Conservation (phyloP, 2,329 filamentous ascomycete genomes). For the Sclerotinia spermophila region DNA sequence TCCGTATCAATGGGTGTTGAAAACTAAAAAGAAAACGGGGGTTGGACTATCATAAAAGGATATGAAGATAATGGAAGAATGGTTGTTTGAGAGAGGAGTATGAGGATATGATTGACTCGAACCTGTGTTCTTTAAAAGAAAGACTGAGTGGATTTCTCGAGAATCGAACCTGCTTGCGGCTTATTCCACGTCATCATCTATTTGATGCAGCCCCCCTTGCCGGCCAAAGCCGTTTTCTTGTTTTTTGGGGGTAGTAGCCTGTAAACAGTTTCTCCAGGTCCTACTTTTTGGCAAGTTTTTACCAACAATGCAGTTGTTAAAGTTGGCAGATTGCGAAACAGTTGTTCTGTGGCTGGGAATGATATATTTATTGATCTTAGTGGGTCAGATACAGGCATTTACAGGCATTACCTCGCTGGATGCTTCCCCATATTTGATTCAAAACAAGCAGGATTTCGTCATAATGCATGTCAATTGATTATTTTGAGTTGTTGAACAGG, state of each 20-base stretch:
- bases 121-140: slow-evolving; percentile 18
- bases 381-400: slow-evolving; percentile 8
- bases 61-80: neutral
- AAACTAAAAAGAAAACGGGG: neutral
- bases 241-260: slow-evolving; percentile 8
- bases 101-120: slow-evolving; percentile 4
- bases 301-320: neutral
- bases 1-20: neutral
- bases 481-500: neutral
- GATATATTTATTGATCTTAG: neutral
- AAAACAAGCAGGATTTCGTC: slow-evolving; percentile 10
- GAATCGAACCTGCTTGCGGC: slow-evolving; percentile 4
- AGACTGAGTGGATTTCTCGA: slow-evolving; percentile 7
- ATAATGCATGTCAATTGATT: slow-evolving; percentile 13
- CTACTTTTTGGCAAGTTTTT: slow-evolving; percentile 7
- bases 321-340: slow-evolving; percentile 13
- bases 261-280: slow-evolving; percentile 4
- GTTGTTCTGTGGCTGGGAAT: slow-evolving; percentile 8
- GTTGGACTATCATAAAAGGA: neutral
- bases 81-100: neutral
- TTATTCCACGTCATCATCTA: slow-evolving; percentile 16
- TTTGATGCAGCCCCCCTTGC: neutral
- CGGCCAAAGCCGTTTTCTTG: slow-evolving; percentile 4
- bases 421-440: slow-evolving; percentile 8
- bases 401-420: neutral